phyloP scores from a whole-genome alignment of 2,329 filamentous ascomycete species.

The Aquanectria penicillioides region DNA sequence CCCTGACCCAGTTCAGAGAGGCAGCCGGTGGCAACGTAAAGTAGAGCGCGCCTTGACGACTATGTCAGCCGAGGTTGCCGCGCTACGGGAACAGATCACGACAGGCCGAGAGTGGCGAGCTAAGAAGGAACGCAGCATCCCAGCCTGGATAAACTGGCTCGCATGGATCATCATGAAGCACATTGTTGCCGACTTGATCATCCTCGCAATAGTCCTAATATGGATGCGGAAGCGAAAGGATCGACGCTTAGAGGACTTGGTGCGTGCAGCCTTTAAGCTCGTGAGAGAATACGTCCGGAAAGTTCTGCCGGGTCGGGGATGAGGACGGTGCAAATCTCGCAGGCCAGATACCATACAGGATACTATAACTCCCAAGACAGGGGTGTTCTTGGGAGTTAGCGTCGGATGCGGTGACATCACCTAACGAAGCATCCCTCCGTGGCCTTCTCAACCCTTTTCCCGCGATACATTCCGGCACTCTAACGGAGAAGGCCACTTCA shows the following conservation, averaged over 20 bases:
- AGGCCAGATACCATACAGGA: neutral
- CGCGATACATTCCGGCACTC: neutral
- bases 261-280: slow-evolving; percentile 70
- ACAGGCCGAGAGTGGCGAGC: slow-evolving; percentile 77
- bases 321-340: neutral
- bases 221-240: slow-evolving; percentile 81
- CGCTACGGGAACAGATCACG: slow-evolving; percentile 89
- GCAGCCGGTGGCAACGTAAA: slow-evolving; percentile 77
- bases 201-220: slow-evolving; percentile 72
- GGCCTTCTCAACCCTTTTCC: neutral
- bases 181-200: slow-evolving; percentile 74
- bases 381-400: neutral
- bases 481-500: neutral
- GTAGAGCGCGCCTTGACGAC: slow-evolving; percentile 89
- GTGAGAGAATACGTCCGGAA: slow-evolving; percentile 68
- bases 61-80: slow-evolving; percentile 91
- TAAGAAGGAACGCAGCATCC: slow-evolving; percentile 70
- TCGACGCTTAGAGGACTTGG: slow-evolving; percentile 76
- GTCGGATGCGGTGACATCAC: neutral
- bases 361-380: neutral
- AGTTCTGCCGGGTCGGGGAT: slow-evolving; percentile 67
- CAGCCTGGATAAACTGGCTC: slow-evolving; percentile 77
- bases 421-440: neutral
- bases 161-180: slow-evolving; percentile 79
- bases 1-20: slow-evolving; percentile 41